A percentile compares a stretch with the other conserved stretches of the same genome.
Conservation (phyloP, 2,329 filamentous ascomycete species). For the Fusarium luffae region DNA sequence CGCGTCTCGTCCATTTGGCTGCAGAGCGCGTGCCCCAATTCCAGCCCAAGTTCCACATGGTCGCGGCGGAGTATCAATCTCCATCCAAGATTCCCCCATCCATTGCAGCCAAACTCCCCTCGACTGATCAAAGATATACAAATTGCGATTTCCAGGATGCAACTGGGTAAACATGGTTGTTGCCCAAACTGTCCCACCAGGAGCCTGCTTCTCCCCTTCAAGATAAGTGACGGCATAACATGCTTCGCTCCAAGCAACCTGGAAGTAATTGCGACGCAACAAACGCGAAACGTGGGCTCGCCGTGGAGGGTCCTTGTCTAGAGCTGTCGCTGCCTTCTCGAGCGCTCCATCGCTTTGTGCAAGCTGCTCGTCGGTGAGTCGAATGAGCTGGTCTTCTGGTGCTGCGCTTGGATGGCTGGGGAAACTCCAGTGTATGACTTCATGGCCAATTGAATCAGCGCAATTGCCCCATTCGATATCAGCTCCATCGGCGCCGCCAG, state of each 20-base stretch:
- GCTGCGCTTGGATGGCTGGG: neutral
- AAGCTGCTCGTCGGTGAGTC: neutral
- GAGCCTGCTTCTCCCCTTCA: neutral
- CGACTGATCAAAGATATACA: neutral
- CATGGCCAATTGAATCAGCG: neutral
- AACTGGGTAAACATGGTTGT: slow-evolving; percentile 4
- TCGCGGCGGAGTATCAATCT: neutral
- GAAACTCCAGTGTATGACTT: slow-evolving; percentile 10
- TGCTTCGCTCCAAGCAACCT: neutral
- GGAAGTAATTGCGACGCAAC: slow-evolving; percentile 1
- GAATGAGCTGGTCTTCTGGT: neutral
- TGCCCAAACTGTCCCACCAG: slow-evolving; percentile 2
- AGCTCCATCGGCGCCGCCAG: slow-evolving; percentile 6
- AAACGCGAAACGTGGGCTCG: neutral
- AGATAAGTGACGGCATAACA: slow-evolving; percentile 1
- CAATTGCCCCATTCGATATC: slow-evolving; percentile 1
- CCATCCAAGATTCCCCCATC: neutral
- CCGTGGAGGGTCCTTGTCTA: neutral
- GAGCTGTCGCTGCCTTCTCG: neutral
- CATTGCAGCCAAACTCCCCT: neutral
- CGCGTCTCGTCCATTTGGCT: neutral
- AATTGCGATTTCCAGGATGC: neutral
- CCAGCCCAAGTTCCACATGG: neutral
- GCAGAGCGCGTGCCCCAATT: neutral
- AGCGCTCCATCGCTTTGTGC: neutral